These are phyloP conservation scores for Teunomyces panamensis DNA, from an alignment of 805 yeast genomes.

Conservation along the genomic window DNA sequence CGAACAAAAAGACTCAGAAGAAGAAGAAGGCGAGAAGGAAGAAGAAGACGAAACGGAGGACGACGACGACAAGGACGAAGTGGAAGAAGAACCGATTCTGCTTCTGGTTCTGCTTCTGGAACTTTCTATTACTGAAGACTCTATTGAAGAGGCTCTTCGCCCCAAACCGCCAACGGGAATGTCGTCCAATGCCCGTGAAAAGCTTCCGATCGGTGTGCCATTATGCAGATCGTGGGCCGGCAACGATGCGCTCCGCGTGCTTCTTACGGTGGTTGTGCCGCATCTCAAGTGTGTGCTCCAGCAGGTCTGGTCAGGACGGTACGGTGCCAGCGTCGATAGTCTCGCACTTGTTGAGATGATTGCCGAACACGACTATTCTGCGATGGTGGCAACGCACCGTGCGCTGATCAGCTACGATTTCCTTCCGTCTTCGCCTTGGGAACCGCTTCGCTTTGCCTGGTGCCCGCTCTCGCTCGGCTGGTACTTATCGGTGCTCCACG, in stretches of 20 bases:
- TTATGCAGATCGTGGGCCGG: slow-evolving; percentile 58
- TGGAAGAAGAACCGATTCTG: slow-evolving; percentile 5
- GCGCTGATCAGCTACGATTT: slow-evolving; percentile 40
- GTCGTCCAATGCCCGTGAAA: slow-evolving; percentile 55
- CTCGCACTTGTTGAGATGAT: slow-evolving; percentile 27
- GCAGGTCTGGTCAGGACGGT: slow-evolving; percentile 23
- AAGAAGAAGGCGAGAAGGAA: not conserved
- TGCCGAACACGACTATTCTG: not conserved
- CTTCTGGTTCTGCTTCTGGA: not conserved
- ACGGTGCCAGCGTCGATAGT: slow-evolving; percentile 18
- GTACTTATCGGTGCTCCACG: slow-evolving; percentile 69
- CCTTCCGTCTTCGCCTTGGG: slow-evolving; percentile 40
- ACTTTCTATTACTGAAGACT: not conserved
- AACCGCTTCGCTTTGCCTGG: slow-evolving; percentile 59
- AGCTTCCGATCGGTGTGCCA: slow-evolving; percentile 49
- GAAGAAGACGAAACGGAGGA: not conserved
- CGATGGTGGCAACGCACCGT: slow-evolving; percentile 11
- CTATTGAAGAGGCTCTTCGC: slow-evolving; percentile 40
- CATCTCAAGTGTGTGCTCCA: slow-evolving; percentile 26
- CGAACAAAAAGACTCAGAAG: not conserved
- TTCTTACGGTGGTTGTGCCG: slow-evolving; percentile 41
- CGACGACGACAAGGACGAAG: slow-evolving; percentile 6
- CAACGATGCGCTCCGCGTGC: slow-evolving; percentile 42
- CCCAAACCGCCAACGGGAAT: slow-evolving; percentile 59
- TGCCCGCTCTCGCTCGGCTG: slow-evolving; percentile 63